Percentiles rank a stretch among this genome's conserved stretches.
phyloP scores from a whole-genome alignment of 2,329 filamentous ascomycete species.

The Clonostachys rosea region DNA sequence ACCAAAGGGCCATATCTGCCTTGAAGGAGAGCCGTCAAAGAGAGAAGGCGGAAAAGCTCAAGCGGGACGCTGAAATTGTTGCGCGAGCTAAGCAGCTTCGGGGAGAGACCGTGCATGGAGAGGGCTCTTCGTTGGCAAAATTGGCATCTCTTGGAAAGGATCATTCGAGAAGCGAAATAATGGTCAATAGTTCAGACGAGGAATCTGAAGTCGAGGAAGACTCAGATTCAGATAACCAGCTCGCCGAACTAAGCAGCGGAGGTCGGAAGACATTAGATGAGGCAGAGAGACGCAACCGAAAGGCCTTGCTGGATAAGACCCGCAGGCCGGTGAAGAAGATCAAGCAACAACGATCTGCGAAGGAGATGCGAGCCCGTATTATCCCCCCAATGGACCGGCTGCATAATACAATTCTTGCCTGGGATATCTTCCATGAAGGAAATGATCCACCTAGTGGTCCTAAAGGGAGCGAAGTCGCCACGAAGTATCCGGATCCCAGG shows the following conservation, averaged over 20 bases:
- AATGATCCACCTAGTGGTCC: slow-evolving; percentile 78
- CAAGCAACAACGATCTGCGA: slow-evolving; percentile 74
- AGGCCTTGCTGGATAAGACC: slow-evolving; percentile 48
- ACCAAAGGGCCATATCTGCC: slow-evolving; percentile 29
- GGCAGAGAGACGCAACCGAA: slow-evolving; percentile 36
- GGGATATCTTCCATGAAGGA: slow-evolving; percentile 91
- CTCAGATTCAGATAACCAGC: slow-evolving; percentile 18
- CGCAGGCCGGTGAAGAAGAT: slow-evolving; percentile 79
- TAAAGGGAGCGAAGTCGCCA: slow-evolving; percentile 70
- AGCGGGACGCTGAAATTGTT: slow-evolving; percentile 66
- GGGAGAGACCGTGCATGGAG: slow-evolving; percentile 45
- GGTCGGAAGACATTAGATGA: slow-evolving; percentile 43
- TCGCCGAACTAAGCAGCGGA: slow-evolving; percentile 41
- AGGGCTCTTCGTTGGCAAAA: slow-evolving; percentile 72
- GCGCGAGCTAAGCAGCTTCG: slow-evolving; percentile 55
- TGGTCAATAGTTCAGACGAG: slow-evolving; percentile 81
- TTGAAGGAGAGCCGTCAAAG: slow-evolving; percentile 69
- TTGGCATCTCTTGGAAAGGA: slow-evolving; percentile 75
- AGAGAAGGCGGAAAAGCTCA: slow-evolving; percentile 71
- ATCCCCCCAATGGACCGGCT: slow-evolving; percentile 83
- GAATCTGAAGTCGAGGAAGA: slow-evolving; percentile 66
- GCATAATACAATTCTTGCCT: slow-evolving; percentile 81
- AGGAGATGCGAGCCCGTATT: slow-evolving; percentile 90
- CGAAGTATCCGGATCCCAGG: slow-evolving; percentile 68
- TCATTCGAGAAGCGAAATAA: slow-evolving; percentile 78